phyloP scores from a whole-genome alignment of 2,329 filamentous ascomycete species.

The Zasmidium citrigriseum region DNA sequence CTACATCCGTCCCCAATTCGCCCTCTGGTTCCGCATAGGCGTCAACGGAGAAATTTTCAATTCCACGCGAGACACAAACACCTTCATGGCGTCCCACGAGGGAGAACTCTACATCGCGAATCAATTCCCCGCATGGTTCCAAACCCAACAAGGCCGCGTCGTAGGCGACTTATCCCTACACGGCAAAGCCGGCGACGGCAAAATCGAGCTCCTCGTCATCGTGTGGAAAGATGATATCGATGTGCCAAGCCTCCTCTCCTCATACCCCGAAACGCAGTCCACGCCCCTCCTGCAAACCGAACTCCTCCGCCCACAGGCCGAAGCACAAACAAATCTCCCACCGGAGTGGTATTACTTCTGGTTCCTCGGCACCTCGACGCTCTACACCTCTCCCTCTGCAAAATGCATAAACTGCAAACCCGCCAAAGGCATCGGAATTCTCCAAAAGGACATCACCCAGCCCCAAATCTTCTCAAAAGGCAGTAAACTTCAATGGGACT shows the following conservation, averaged over 20 bases:
- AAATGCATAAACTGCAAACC: slow-evolving; percentile 8
- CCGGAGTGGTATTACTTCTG: slow-evolving; percentile 8
- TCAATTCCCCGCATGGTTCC: slow-evolving; percentile 1
- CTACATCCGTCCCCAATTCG: slow-evolving; percentile 5
- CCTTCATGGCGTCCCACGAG: background rate
- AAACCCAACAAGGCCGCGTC: background rate
- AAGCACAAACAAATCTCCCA: background rate
- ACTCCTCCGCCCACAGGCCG: background rate
- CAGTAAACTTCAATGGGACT: background rate
- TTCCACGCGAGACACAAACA: slow-evolving; percentile 4
- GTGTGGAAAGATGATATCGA: slow-evolving; percentile 3
- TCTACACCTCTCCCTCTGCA: background rate
- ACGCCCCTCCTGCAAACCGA: background rate
- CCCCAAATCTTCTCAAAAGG: background rate
- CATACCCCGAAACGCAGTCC: too few species aligned
- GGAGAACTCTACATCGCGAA: slow-evolving; percentile 7
- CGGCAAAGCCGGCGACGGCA: slow-evolving; percentile 1
- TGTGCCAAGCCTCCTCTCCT: background rate
- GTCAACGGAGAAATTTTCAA: slow-evolving; percentile 5
- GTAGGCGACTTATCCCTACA: background rate
- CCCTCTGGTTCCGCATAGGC: slow-evolving; percentile 1
- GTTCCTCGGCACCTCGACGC: slow-evolving; percentile 4
- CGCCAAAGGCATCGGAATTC: slow-evolving; percentile 6
- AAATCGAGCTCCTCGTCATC: slow-evolving; percentile 1
- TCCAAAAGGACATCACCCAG: slow-evolving; percentile 1